Evolutionary conservation across 2,329 filamentous ascomycete species (phyloP).

Genomic region (Cytospora leucostoma): DNA sequence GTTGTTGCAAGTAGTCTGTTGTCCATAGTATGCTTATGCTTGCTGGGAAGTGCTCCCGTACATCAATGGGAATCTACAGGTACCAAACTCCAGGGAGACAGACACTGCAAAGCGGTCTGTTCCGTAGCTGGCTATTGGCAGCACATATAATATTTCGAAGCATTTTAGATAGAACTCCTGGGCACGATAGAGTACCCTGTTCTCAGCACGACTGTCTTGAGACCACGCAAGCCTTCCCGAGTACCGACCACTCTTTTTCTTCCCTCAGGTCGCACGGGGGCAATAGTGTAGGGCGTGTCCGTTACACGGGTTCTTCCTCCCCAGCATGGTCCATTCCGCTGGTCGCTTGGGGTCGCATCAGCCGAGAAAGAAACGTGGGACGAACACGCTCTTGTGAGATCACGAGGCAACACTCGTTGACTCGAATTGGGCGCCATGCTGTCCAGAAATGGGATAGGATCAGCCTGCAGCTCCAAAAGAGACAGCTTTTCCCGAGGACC

Average conservation of each 20-base stretch:
- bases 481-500: neutral
- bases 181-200: no score
- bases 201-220: neutral
- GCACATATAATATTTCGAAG: no score
- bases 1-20: no score
- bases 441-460: neutral
- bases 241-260: neutral
- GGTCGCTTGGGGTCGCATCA: neutral
- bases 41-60: no score
- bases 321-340: neutral
- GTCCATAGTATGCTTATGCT: no score
- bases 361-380: neutral
- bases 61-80: no score
- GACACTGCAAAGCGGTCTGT: no score
- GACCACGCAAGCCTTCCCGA: neutral
- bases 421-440: neutral
- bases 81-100: no score
- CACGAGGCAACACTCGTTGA: constrained; percentile 22
- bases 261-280: neutral
- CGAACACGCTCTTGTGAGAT: neutral
- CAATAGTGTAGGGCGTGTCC: neutral
- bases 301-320: neutral
- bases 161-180: no score
- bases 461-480: neutral
- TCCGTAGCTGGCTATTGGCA: no score